Percentiles rank a stretch among this genome's conserved stretches.
phyloP scores from a whole-genome alignment of 345 rosid species.

The Rhodomyrtus tomentosa region DNA sequence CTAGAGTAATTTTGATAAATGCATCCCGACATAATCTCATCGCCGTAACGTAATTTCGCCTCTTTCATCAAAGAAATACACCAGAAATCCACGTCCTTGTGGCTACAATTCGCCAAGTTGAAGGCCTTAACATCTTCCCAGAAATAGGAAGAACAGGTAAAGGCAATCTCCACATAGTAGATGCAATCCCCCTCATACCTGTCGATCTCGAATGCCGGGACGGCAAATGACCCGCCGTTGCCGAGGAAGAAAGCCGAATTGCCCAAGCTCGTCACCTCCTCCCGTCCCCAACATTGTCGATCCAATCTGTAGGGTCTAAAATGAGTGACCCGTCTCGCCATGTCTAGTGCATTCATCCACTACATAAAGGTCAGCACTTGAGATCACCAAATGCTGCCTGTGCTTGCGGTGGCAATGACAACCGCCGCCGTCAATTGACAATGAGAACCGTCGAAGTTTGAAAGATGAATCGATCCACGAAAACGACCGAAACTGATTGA shows the following conservation, averaged over 20 bases:
- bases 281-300: background rate
- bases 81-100: no score
- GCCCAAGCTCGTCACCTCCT: background rate
- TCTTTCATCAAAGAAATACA: no score
- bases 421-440: background rate
- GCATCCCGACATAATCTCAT: no score
- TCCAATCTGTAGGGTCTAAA: background rate
- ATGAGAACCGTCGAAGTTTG: background rate
- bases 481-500: background rate
- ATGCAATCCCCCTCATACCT: background rate
- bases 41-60: no score
- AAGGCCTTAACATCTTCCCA: background rate
- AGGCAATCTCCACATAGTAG: background rate
- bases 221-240: background rate
- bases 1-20: background rate
- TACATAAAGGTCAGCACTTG: background rate
- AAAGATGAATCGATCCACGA: background rate
- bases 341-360: background rate
- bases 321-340: background rate
- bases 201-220: background rate
- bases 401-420: fast-evolving
- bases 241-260: background rate
- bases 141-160: no score
- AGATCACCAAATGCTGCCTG: background rate
- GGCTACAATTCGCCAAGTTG: background rate